Evolutionary conservation across 1,284 basidiomycete species (phyloP).

Genomic region (Rhodotorula sp.): DNA sequence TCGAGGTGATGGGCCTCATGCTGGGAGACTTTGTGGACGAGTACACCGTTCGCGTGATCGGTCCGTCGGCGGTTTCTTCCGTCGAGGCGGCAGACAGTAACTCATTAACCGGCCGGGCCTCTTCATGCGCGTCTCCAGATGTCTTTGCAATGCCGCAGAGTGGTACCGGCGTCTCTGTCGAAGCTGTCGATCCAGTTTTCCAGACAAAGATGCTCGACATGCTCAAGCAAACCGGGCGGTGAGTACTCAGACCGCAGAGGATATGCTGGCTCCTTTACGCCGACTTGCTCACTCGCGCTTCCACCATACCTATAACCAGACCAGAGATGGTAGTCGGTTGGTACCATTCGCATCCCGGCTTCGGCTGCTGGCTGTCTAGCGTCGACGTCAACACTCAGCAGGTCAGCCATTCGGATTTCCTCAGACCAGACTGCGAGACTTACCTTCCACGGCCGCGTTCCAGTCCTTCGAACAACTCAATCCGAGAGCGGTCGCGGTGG

Average conservation of each 20-base stretch:
- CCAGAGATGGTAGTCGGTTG: slow-evolving; percentile 99
- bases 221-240: slow-evolving; percentile 98
- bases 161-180: slow-evolving; percentile 96
- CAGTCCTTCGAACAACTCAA: slow-evolving; percentile 97
- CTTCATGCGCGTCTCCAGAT: slow-evolving; percentile 54
- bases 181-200: slow-evolving; percentile 99
- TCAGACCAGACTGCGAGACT: not conserved
- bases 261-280: not conserved
- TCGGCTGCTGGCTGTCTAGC: slow-evolving; percentile 98
- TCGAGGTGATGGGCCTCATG: slow-evolving; percentile 99
- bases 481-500: slow-evolving; percentile 91
- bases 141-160: slow-evolving; percentile 99
- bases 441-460: too few relatives aligned
- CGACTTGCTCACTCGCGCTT: not conserved
- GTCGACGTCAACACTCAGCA: slow-evolving; percentile 99
- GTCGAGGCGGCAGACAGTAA: too few relatives aligned
- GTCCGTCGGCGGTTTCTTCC: slow-evolving; percentile 5
- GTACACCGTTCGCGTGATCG: slow-evolving; percentile 67
- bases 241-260: slow-evolving; percentile 45
- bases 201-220: slow-evolving; percentile 99
- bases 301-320: slow-evolving; percentile 52
- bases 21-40: slow-evolving; percentile 98
- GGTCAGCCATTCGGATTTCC: slow-evolving; percentile 54
- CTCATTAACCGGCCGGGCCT: not conserved
- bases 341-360: slow-evolving; percentile 99